Conservation (phyloP, 176 grass and related monocot species). For the Hyparrhenia diplandra region DNA sequence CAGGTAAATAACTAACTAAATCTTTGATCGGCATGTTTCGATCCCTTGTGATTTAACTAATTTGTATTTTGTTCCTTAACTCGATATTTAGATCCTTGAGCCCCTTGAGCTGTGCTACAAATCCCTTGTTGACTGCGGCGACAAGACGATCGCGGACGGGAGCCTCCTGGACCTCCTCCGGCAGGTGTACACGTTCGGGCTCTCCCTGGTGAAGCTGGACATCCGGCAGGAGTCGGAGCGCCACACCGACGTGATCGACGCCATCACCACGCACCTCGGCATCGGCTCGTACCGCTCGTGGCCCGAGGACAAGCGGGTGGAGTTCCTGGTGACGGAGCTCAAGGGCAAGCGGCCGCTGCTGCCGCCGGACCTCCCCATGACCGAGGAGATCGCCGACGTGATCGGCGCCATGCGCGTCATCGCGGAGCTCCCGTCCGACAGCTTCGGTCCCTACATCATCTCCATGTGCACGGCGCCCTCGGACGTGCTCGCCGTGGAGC, state of each 20-base stretch:
- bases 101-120: constrained; percentile 85
- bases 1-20: constrained; percentile 41
- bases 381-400: constrained; percentile 73
- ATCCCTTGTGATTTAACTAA: background rate
- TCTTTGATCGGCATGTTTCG: background rate
- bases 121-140: constrained; percentile 55
- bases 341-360: constrained; percentile 66
- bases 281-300: constrained; percentile 75
- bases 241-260: constrained; percentile 80
- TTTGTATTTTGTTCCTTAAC: too few relatives aligned
- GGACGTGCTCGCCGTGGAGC: constrained; percentile 82
- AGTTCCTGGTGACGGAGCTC: constrained; percentile 75
- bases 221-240: constrained; percentile 91
- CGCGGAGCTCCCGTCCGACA: constrained; percentile 65
- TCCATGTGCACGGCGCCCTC: constrained; percentile 83
- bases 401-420: constrained; percentile 65
- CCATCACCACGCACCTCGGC: constrained; percentile 64
- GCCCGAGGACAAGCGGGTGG: constrained; percentile 67
- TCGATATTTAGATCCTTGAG: constrained; percentile 49
- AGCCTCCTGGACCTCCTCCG: constrained; percentile 82
- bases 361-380: constrained; percentile 45
- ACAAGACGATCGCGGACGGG: constrained; percentile 71
- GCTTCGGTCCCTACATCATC: constrained; percentile 81
- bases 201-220: constrained; percentile 74
- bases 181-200: constrained; percentile 75